Conservation (phyloP, 2,329 filamentous ascomycete genomes). For the Aotearoamyces nothofagi region DNA sequence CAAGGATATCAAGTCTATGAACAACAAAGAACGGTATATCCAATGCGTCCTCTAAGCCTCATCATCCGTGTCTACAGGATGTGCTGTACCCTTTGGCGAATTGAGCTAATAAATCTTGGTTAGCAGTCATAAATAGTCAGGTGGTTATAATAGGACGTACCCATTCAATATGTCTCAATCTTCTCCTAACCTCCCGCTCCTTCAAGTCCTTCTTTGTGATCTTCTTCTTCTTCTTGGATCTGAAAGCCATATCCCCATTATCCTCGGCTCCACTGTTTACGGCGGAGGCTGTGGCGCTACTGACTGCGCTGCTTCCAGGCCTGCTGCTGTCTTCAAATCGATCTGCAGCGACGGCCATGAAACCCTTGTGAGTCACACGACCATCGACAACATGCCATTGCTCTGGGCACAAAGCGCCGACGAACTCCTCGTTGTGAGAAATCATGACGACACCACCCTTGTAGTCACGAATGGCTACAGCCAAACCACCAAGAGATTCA, state of each 20-base stretch:
- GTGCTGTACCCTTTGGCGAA: not conserved
- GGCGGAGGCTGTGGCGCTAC: slow-evolving; percentile 41
- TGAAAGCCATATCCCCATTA: slow-evolving; percentile 71
- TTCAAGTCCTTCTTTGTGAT: slow-evolving; percentile 93
- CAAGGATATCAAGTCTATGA: too few species aligned
- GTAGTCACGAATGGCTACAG: slow-evolving; percentile 96
- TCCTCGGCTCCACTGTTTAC: slow-evolving; percentile 79
- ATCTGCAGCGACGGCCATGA: slow-evolving; percentile 56
- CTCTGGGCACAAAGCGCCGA: slow-evolving; percentile 87
- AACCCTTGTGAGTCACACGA: slow-evolving; percentile 70
- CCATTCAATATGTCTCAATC: slow-evolving; percentile 76
- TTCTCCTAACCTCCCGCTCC: slow-evolving; percentile 75
- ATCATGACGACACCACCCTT: slow-evolving; percentile 98
- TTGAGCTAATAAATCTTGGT: not conserved
- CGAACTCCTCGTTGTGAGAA: slow-evolving; percentile 98
- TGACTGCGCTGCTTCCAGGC: slow-evolving; percentile 44
- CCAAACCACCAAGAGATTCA: slow-evolving; percentile 88
- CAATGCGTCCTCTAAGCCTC: too few species aligned
- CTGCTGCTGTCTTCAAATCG: slow-evolving; percentile 73
- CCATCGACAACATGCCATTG: slow-evolving; percentile 92
- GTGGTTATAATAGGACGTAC: slow-evolving; percentile 10
- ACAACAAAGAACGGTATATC: too few species aligned
- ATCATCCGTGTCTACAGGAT: slow-evolving; percentile 2
- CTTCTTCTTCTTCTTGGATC: slow-evolving; percentile 92
- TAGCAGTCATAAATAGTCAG: not conserved